These are phyloP conservation scores for Candida labiduridarum DNA, from an alignment of 1,139 yeast species.

Conservation along the genomic window DNA sequence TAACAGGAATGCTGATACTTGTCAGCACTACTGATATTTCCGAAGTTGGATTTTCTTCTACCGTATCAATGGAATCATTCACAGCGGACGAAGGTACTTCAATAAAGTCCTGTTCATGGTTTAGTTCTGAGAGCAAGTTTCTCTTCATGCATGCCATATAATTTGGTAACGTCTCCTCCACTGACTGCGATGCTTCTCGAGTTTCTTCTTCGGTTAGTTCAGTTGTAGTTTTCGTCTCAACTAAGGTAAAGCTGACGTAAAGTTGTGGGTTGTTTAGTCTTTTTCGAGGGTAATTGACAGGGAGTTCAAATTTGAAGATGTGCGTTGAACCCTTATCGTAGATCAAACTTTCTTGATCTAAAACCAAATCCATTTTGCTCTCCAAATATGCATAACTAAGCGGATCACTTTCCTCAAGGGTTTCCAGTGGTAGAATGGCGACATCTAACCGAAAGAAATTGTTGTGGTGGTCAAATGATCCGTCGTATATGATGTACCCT, in stretches of 20 bases:
- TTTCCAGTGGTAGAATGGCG: conserved; percentile 32
- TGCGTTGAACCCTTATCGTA: conserved; percentile 15
- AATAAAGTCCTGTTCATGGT: conserved; percentile 14
- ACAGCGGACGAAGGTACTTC: not conserved
- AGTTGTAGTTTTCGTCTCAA: conserved; percentile 13
- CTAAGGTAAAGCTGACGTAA: conserved; percentile 26
- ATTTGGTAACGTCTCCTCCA: conserved; percentile 18
- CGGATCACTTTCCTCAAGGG: conserved; percentile 14
- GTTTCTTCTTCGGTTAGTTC: not conserved
- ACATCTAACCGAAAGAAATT: conserved; percentile 25
- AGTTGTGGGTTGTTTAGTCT: conserved; percentile 35
- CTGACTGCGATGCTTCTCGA: not conserved
- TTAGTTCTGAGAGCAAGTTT: conserved; percentile 30
- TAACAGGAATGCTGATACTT: conserved; percentile 22
- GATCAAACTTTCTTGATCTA: conserved; percentile 6
- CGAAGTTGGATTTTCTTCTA: not conserved
- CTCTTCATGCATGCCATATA: conserved; percentile 23
- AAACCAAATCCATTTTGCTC: conserved; percentile 3
- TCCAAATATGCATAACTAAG: conserved; percentile 5
- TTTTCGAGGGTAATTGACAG: conserved; percentile 40
- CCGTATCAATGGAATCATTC: not conserved
- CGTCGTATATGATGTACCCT: conserved; percentile 34
- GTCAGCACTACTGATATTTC: conserved; percentile 5
- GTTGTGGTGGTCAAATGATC: conserved; percentile 14
- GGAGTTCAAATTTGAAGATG: conserved; percentile 39